Percentiles rank a stretch among this genome's conserved stretches.
Conservation (phyloP, 148 eudicot species). For the Rhododendron vialii region DNA sequence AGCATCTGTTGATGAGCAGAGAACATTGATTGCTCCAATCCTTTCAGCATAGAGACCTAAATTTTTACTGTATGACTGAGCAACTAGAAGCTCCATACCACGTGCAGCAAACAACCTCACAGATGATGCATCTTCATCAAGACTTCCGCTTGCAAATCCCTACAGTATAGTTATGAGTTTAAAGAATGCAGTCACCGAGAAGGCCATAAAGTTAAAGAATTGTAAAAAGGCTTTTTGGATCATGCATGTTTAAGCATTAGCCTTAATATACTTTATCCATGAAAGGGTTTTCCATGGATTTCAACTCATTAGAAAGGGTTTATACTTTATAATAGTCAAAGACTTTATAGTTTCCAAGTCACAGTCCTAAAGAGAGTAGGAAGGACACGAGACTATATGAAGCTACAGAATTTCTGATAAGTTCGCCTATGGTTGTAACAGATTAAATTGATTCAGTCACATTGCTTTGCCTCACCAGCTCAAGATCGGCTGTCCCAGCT, state of each 20-base stretch:
- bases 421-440: not conserved
- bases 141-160: constrained; percentile 99
- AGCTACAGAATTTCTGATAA: not conserved
- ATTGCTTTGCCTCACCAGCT: not conserved
- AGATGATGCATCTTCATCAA: constrained; percentile 92
- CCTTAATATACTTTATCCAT: not conserved
- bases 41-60: constrained; percentile 97
- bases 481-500: not conserved
- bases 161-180: constrained; percentile 17
- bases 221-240: not conserved
- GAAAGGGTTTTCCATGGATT: not conserved
- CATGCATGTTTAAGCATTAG: not conserved
- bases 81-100: constrained; percentile 88
- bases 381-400: not conserved
- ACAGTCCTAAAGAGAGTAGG: not conserved
- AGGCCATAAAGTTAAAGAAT: not conserved
- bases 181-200: not conserved
- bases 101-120: constrained; percentile 91
- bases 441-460: not conserved
- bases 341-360: not conserved
- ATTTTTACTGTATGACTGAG: constrained; percentile 97
- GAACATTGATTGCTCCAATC: constrained; percentile 90
- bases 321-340: not conserved
- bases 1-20: constrained; percentile 84
- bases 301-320: not conserved